Percentiles rank a stretch among this genome's conserved stretches.
phyloP scores from a whole-genome alignment of 139 green algal species.

The Zygnema cylindricum region DNA sequence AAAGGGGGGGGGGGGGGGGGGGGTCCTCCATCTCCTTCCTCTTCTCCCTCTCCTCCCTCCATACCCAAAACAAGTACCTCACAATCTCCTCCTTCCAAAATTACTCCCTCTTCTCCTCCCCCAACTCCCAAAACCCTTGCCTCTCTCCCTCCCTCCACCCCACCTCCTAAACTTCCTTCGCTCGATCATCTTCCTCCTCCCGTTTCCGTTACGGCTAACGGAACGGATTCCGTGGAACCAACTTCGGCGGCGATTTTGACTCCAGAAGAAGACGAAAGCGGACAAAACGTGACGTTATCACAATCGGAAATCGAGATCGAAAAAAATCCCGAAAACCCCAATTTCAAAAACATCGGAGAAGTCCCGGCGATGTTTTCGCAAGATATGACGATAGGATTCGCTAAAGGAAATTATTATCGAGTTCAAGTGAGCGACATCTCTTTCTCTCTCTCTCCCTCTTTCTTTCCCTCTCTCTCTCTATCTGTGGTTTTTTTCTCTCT shows the following conservation, averaged over 20 bases:
- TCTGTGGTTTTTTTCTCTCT: no score
- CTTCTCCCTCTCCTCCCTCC: neutral
- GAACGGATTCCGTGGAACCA: no score
- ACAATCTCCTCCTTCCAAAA: neutral
- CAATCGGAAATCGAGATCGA: neutral
- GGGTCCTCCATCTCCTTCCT: neutral
- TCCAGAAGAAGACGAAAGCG: neutral
- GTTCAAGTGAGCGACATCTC: slow-evolving; percentile 31
- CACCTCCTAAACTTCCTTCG: neutral
- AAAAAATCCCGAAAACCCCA: neutral
- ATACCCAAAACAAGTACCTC: neutral
- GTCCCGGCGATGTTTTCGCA: slow-evolving; percentile 42
- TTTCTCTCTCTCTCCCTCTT: neutral
- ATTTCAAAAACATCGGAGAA: neutral
- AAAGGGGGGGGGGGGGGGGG: no score
- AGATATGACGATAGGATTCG: slow-evolving; percentile 41
- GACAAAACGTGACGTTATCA: neutral
- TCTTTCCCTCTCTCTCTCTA: neutral
- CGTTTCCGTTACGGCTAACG: no score
- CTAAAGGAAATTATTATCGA: slow-evolving; percentile 40
- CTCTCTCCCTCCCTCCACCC: slow-evolving; percentile 5
- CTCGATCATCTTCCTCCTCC: slow-evolving; percentile 9
- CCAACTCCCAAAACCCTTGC: neutral
- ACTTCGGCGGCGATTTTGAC: no score
- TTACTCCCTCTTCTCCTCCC: neutral